phyloP scores from a whole-genome alignment of 768 basidiomycete species.

The Ramaria rubella region DNA sequence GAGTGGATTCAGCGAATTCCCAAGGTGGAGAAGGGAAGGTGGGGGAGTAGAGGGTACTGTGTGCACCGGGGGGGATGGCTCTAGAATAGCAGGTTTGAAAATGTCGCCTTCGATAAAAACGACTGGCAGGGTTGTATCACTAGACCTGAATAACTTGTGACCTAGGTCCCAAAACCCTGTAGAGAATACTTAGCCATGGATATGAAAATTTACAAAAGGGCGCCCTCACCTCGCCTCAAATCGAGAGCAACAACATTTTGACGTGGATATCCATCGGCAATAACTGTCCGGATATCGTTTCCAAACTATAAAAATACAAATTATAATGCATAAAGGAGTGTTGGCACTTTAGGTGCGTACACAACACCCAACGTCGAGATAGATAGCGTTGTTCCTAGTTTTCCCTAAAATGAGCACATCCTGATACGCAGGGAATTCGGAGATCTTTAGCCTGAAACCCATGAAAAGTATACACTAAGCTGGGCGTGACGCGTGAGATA shows the following conservation, averaged over 20 bases:
- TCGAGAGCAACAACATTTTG: slow-evolving; percentile 7
- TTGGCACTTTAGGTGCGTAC: no score
- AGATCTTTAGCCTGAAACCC: no score
- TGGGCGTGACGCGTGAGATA: neutral
- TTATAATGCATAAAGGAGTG: neutral
- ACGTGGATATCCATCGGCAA: slow-evolving; percentile 9
- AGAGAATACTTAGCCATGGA: neutral
- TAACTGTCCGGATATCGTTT: slow-evolving; percentile 10
- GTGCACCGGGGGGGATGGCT: neutral
- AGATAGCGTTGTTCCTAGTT: no score
- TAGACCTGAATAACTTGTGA: slow-evolving; percentile 3
- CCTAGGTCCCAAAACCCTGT: slow-evolving; percentile 10
- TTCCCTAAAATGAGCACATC: no score
- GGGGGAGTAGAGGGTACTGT: no score
- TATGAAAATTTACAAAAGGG: neutral
- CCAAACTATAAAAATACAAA: slow-evolving; percentile 1
- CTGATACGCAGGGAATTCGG: no score
- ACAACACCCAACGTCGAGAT: no score
- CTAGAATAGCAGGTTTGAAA: slow-evolving; percentile 1
- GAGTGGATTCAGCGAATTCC: neutral
- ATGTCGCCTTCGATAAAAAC: slow-evolving; percentile 11
- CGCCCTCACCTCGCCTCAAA: neutral
- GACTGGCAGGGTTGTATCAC: neutral
- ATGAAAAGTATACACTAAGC: neutral
- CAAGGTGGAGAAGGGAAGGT: neutral